Percentiles rank a stretch among this genome's conserved stretches.
Evolutionary conservation across 768 basidiomycete genomes (phyloP).

Genomic region (Grammothele lineata): DNA sequence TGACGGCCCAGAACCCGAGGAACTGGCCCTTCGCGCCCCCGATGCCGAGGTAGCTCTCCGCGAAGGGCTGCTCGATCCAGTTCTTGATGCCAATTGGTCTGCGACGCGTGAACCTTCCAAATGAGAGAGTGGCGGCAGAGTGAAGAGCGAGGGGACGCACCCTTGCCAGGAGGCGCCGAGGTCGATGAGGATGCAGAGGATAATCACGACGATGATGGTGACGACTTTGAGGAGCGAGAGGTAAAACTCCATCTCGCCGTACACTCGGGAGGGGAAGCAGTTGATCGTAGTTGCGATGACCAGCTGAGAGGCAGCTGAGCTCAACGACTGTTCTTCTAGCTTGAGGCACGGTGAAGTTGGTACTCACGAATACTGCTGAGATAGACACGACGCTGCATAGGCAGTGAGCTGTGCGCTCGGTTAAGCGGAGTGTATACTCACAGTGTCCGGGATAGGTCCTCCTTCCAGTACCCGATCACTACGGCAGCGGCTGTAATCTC

Average conservation of each 20-base stretch:
- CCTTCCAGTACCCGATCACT: slow-evolving; percentile 43
- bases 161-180: slow-evolving; percentile 17
- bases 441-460: slow-evolving; percentile 12
- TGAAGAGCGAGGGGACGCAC: slow-evolving; percentile 1
- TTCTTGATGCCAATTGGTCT: slow-evolving; percentile 18
- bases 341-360: too few species aligned
- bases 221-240: slow-evolving; percentile 28
- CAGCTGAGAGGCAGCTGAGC: slow-evolving; percentile 22
- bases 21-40: slow-evolving; percentile 32
- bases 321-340: too few species aligned
- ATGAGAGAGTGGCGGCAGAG: too few species aligned
- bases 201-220: slow-evolving; percentile 25
- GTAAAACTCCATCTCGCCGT: slow-evolving; percentile 29
- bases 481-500: slow-evolving; percentile 52
- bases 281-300: slow-evolving; percentile 19
- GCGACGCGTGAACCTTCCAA: background rate
- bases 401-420: too few species aligned
- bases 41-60: slow-evolving; percentile 24
- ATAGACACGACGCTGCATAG: slow-evolving; percentile 9
- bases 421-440: background rate
- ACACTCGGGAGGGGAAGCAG: slow-evolving; percentile 23
- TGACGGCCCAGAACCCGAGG: slow-evolving; percentile 27
- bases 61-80: slow-evolving; percentile 21
- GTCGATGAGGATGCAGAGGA: slow-evolving; percentile 20
- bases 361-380: slow-evolving; percentile 24